These are phyloP conservation scores for Cynanchum wilfordii DNA, from an alignment of 257 asterid genomes.

Conservation along the genomic window DNA sequence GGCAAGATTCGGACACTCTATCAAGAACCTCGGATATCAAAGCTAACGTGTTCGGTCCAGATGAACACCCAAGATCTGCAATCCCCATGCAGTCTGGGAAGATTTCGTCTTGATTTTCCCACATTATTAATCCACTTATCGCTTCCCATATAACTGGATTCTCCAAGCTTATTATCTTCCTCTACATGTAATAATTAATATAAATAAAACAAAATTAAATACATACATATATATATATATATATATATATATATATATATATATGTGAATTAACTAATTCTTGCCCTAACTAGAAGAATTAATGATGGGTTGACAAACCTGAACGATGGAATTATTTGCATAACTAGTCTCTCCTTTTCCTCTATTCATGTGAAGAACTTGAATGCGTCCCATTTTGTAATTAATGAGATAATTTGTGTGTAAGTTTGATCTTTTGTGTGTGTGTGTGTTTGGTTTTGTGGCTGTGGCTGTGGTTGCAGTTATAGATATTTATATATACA, in stretches of 20 bases:
- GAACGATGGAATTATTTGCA: conserved; percentile 43
- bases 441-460: background rate
- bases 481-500: no score
- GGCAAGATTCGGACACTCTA: conserved; percentile 7
- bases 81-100: conserved; percentile 42
- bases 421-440: background rate
- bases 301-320: conserved; percentile 25
- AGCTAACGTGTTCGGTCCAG: conserved; percentile 54
- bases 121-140: conserved; percentile 20
- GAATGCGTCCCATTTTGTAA: conserved; percentile 27
- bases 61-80: conserved; percentile 71
- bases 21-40: conserved; percentile 32
- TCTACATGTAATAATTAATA: conserved; percentile 32
- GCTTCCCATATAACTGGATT: conserved; percentile 35
- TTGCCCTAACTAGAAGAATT: background rate
- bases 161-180: conserved; percentile 40
- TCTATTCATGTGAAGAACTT: conserved; percentile 60
- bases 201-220: background rate
- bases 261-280: no score
- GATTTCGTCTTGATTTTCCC: background rate
- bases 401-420: background rate
- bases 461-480: no score
- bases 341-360: conserved; percentile 59
- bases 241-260: no score
- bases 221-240: no score